Percentiles rank a stretch among this genome's conserved stretches.
Conservation (phyloP, 1,284 basidiomycete species). For the Neonothopanus nambi region DNA sequence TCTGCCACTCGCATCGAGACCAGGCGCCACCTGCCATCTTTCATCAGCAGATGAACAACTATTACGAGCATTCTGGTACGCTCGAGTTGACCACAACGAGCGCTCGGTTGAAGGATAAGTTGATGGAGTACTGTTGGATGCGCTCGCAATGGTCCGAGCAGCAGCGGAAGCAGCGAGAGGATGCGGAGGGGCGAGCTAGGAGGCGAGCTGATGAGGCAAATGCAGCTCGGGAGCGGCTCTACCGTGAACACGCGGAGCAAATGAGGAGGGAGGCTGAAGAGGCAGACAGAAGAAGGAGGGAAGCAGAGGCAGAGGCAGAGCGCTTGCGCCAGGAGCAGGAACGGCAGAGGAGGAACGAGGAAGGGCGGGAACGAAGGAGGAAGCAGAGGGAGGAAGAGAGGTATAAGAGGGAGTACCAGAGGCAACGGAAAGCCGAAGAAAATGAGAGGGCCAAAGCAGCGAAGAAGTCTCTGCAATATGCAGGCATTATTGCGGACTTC, state of each 20-base stretch:
- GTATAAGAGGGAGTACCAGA: neutral
- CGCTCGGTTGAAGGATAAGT: neutral
- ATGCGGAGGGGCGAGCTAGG: neutral
- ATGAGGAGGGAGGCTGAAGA: neutral
- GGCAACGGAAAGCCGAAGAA: neutral
- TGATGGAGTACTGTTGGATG: constrained; percentile 2
- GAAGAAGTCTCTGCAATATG: neutral
- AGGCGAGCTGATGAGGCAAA: neutral
- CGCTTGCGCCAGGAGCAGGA: neutral
- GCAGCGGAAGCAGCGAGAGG: neutral
- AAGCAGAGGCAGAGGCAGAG: neutral
- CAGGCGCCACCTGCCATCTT: neutral
- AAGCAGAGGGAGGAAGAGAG: neutral
- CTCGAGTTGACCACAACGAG: neutral
- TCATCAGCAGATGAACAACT: neutral
- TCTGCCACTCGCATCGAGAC: constrained; percentile 3
- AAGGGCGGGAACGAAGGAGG: neutral
- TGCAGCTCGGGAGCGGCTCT: neutral
- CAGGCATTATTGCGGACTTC: neutral
- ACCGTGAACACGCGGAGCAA: neutral
- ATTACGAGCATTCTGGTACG: neutral
- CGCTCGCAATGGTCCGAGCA: neutral
- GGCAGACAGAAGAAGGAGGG: neutral
- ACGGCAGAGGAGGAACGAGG: neutral
- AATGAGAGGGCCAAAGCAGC: neutral